A percentile compares a stretch with the other conserved stretches of the same genome.
Evolutionary conservation across 1,139 yeast genomes (phyloP).

Genomic region (Lodderomyces jiufengensis): DNA sequence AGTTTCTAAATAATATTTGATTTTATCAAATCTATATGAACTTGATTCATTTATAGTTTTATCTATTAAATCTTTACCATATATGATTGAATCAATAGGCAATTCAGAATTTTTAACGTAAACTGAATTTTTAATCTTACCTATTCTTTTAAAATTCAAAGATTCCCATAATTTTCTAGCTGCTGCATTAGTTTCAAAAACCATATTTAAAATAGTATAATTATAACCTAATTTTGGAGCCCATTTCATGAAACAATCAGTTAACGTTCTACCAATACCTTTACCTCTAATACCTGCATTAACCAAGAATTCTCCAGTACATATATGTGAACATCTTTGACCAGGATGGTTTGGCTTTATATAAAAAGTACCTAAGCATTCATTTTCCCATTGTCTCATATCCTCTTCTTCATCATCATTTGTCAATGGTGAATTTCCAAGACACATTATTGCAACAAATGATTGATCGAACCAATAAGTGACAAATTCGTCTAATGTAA

Average conservation of each 20-base stretch:
- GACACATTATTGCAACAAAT: slow-evolving; percentile 81
- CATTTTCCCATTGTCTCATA: slow-evolving; percentile 71
- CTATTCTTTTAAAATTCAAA: slow-evolving; percentile 73
- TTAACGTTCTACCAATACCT: slow-evolving; percentile 83
- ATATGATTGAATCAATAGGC: slow-evolving; percentile 79
- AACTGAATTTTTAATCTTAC: slow-evolving; percentile 81
- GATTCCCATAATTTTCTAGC: slow-evolving; percentile 78
- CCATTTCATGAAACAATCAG: slow-evolving; percentile 86
- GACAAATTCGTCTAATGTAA: slow-evolving; percentile 69
- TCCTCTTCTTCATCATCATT: slow-evolving; percentile 20
- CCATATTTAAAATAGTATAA: slow-evolving; percentile 76
- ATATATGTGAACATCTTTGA: slow-evolving; percentile 85
- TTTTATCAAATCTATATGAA: slow-evolving; percentile 69
- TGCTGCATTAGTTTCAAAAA: slow-evolving; percentile 83
- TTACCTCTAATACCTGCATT: slow-evolving; percentile 92
- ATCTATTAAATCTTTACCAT: slow-evolving; percentile 55
- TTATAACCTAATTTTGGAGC: slow-evolving; percentile 86
- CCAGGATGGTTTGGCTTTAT: slow-evolving; percentile 92
- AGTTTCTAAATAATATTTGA: slow-evolving; percentile 73
- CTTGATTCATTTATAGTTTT: slow-evolving; percentile 52
- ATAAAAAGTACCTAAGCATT: slow-evolving; percentile 80
- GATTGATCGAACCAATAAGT: slow-evolving; percentile 78
- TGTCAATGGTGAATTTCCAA: slow-evolving; percentile 64
- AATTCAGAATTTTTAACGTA: slow-evolving; percentile 77
- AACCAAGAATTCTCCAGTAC: slow-evolving; percentile 84